phyloP scores from a whole-genome alignment of 192 early-diverging fungal genomes.

The Spizellomyces punctatus region DNA sequence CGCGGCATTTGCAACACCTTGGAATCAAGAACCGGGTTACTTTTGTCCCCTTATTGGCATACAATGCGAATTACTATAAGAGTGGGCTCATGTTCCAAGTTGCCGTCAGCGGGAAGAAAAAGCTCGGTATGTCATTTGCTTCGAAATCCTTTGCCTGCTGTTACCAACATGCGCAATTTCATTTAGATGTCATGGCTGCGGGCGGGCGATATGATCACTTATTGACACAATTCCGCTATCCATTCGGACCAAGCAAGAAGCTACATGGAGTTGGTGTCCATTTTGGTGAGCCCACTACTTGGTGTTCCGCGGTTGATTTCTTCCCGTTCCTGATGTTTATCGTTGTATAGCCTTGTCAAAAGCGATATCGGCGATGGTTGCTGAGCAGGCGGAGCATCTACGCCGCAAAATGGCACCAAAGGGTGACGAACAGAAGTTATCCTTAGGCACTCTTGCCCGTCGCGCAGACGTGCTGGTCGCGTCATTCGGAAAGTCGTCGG shows the following conservation, averaged over 20 bases:
- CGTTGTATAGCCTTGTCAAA: conserved; percentile 30
- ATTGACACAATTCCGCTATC: conserved; percentile 52
- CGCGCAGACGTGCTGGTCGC: conserved; percentile 77
- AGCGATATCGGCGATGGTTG: conserved; percentile 24
- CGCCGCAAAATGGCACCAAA: background rate
- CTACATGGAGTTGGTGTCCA: conserved; percentile 75
- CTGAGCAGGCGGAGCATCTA: conserved; percentile 23
- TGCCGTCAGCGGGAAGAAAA: conserved; percentile 39
- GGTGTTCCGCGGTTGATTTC: conserved; percentile 64
- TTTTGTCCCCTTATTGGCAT: conserved; percentile 62
- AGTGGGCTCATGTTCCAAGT: conserved; percentile 68
- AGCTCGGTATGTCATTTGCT: conserved; percentile 29
- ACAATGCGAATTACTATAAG: conserved; percentile 61
- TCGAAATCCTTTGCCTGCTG: no score
- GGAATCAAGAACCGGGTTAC: conserved; percentile 25
- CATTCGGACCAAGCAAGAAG: conserved; percentile 43
- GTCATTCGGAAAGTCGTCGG: conserved; percentile 71
- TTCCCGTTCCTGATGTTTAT: conserved; percentile 12
- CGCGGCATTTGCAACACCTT: conserved; percentile 18
- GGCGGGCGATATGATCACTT: conserved; percentile 75
- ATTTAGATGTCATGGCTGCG: conserved; percentile 61
- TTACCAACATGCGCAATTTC: no score
- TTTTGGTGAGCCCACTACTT: conserved; percentile 69
- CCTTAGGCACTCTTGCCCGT: conserved; percentile 34
- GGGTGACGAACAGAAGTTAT: conserved; percentile 35